Conservation (phyloP, 2,329 filamentous ascomycete genomes). For the Calonectria crousiana region DNA sequence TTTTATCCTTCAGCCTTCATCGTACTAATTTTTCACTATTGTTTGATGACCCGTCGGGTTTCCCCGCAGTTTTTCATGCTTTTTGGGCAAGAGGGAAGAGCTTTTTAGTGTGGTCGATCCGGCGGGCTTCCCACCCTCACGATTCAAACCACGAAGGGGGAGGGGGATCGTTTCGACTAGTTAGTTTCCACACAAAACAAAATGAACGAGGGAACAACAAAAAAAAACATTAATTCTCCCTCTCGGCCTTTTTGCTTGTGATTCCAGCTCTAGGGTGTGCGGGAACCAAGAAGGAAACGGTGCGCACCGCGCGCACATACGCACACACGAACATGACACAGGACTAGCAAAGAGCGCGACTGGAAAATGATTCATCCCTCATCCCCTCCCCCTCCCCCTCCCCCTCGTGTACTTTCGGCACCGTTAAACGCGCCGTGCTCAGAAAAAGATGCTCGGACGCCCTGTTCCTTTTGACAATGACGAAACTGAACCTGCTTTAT, state of each 20-base stretch:
- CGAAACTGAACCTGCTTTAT: not conserved
- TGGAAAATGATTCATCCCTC: constrained; percentile 3
- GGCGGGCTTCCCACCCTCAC: not conserved
- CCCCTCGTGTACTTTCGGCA: not conserved
- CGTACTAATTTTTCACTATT: no score
- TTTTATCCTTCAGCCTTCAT: no score
- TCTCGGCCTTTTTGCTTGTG: not conserved
- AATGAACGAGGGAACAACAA: no score
- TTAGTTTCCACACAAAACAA: not conserved
- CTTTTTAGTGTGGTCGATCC: not conserved
- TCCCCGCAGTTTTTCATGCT: constrained; percentile 15
- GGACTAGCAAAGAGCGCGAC: no score
- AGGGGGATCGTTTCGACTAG: not conserved
- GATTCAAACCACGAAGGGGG: not conserved
- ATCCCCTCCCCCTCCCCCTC: not conserved
- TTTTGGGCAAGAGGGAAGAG: not conserved
- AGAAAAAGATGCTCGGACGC: not conserved
- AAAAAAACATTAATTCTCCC: not conserved
- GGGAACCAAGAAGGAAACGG: not conserved
- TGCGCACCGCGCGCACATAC: not conserved
- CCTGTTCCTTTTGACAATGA: not conserved
- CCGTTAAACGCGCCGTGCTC: not conserved
- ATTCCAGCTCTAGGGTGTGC: not conserved
- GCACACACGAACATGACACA: not conserved
- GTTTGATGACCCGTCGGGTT: not conserved